Evolutionary conservation across 2,329 filamentous ascomycete genomes (phyloP).

Genomic region (Neonectria punicea): DNA sequence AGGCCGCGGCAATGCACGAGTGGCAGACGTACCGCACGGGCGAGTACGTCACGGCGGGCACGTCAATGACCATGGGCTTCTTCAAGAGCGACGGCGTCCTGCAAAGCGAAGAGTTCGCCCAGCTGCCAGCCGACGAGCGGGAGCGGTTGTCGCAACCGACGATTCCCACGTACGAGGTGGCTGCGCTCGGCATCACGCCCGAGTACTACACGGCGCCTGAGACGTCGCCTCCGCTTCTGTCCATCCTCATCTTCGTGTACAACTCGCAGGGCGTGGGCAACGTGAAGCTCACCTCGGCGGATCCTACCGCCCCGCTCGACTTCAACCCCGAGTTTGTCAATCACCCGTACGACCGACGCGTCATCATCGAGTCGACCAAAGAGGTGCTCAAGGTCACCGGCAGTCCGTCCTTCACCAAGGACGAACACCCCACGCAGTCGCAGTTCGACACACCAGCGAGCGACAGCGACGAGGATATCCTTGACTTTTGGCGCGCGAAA

Average conservation of each 20-base stretch:
- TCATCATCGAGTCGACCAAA: constrained; percentile 27
- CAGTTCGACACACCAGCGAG: constrained; percentile 23
- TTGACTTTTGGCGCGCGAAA: constrained; percentile 29
- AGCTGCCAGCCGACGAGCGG: constrained; percentile 6
- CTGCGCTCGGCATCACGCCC: constrained; percentile 20
- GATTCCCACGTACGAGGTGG: constrained; percentile 27
- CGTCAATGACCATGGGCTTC: constrained; percentile 31
- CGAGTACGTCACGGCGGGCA: constrained; percentile 24
- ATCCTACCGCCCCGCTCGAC: constrained; percentile 21
- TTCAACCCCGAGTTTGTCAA: constrained; percentile 25
- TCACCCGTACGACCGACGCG: constrained; percentile 30
- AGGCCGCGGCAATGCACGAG: constrained; percentile 24
- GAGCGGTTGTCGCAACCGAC: constrained; percentile 18
- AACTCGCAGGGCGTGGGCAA: constrained; percentile 25
- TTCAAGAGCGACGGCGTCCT: constrained; percentile 29
- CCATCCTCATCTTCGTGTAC: constrained; percentile 29
- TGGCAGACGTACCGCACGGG: constrained; percentile 31
- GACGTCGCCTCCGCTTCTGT: constrained; percentile 20
- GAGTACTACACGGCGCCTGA: constrained; percentile 29
- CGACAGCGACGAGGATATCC: constrained; percentile 30
- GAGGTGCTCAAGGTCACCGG: constrained; percentile 25
- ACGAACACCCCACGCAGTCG: constrained; percentile 19
- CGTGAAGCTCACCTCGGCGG: constrained; percentile 21
- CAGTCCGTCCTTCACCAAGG: constrained; percentile 20
- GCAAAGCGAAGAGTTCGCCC: constrained; percentile 21